Percentiles rank a stretch among this genome's conserved stretches.
Evolutionary conservation across 495 filamentous ascomycete genomes (phyloP).

Genomic region (Melanomma pulvis-pyrius): DNA sequence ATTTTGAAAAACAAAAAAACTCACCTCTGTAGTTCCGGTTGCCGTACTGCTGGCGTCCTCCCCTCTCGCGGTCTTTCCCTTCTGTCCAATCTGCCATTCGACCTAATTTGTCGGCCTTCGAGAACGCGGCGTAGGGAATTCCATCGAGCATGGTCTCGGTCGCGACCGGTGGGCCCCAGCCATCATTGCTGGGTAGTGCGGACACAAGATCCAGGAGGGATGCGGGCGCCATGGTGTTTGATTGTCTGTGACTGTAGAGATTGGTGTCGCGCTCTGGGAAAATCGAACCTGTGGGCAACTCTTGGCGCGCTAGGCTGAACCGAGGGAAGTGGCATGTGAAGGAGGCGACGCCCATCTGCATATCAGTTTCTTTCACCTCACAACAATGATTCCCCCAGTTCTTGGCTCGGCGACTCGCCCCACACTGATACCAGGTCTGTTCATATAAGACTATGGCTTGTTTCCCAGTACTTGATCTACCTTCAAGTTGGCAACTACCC

Average conservation of each 20-base stretch:
- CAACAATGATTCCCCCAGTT: not conserved
- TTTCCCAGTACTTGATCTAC: not conserved
- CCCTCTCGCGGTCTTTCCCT: constrained; percentile 77
- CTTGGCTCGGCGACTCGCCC: not conserved
- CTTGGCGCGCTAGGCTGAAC: not conserved
- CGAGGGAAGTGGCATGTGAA: not conserved
- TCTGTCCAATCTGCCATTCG: constrained; percentile 99
- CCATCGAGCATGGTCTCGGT: constrained; percentile 85
- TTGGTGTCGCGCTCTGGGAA: too few relatives aligned
- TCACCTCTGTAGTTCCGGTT: constrained; percentile 89
- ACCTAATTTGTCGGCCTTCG: constrained; percentile 96
- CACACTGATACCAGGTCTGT: not conserved
- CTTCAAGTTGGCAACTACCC: not conserved
- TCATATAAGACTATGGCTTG: constrained; percentile 1
- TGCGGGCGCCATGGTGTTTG: constrained; percentile 55
- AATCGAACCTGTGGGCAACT: not conserved
- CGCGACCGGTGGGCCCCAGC: constrained; percentile 83
- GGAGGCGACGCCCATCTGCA: too few relatives aligned
- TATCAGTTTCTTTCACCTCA: not conserved
- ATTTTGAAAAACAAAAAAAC: constrained; percentile 11
- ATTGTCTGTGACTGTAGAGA: not conserved
- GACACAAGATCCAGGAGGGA: constrained; percentile 64
- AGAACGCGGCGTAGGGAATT: constrained; percentile 95
- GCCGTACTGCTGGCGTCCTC: constrained; percentile 84
- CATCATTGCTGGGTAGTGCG: constrained; percentile 64